These are phyloP conservation scores for Phlegmacium glaucopus DNA, from an alignment of 768 basidiomycete genomes.

Conservation along the genomic window DNA sequence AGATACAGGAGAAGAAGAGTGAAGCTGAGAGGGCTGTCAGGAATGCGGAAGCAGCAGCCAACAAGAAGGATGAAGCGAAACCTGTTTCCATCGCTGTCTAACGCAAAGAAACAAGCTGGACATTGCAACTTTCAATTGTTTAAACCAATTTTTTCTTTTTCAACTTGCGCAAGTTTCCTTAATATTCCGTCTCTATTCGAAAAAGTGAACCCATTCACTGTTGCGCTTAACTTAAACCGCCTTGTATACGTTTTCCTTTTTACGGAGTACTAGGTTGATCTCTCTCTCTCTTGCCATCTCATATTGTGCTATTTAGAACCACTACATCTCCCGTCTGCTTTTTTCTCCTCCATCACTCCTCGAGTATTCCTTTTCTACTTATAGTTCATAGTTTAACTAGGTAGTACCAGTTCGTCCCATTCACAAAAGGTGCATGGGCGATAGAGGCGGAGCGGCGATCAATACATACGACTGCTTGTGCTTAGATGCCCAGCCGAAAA, in stretches of 20 bases:
- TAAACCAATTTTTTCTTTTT: neutral
- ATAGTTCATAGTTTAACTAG: conserved; percentile 4
- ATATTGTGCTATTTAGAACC: conserved; percentile 5
- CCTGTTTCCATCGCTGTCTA: conserved; percentile 45
- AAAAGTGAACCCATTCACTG: neutral
- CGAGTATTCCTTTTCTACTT: too few relatives aligned
- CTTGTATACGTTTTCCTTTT: neutral
- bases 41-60: conserved; percentile 58
- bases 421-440: conserved; percentile 10
- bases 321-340: conserved; percentile 4
- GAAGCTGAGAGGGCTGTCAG: conserved; percentile 64
- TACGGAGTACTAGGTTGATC: conserved; percentile 6
- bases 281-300: conserved; percentile 3
- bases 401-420: conserved; percentile 7
- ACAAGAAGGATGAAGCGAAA: conserved; percentile 59
- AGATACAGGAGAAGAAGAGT: conserved; percentile 62
- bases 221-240: too few relatives aligned
- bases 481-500: conserved; percentile 14
- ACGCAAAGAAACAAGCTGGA: neutral
- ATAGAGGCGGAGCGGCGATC: conserved; percentile 13
- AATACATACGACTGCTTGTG: conserved; percentile 15
- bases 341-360: too few relatives aligned
- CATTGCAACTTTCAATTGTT: too few relatives aligned
- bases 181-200: too few relatives aligned
- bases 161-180: neutral